Evolutionary conservation across 352 stramenopile species (phyloP), one percentile per base, ranked within the genome.

Genomic region (Globisporangium perplexum): DNA sequence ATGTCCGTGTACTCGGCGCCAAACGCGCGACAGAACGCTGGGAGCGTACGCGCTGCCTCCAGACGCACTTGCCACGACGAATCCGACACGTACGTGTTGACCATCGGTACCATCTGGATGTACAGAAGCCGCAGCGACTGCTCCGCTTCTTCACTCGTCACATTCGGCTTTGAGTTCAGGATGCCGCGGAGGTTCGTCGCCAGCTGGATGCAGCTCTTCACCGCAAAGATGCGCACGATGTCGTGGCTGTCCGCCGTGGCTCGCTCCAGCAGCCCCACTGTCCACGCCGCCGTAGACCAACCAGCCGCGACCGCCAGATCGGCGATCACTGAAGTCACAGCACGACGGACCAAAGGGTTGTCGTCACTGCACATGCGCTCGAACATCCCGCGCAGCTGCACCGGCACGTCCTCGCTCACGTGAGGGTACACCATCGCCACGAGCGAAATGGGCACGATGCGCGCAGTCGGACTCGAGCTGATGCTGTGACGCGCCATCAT

Each of bases 21-120:
- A 59, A 95, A 93, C 8, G 75, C 80, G 60, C 74, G 59, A 42
- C 80, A 89, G 44, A 93, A 90, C n/a, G 66, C 62, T 35, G 81
- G 81, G 23, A 95, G 69, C 14, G 78, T 91, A 20, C 74, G 69
- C 14, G 83, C 79, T 22, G 76, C 83, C 56, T 95, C 79, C 10
- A 93, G 60, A 23, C 85, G 83, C 33, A 95, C 83, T 71, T 95
- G 85, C 85, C 85, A 95, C 17, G 83, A 93, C 11, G 81, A 86
- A 43, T 95, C 85, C 14, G 80, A 90, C 23, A 79, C 88, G 66
- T 92, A 93, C 33, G 81, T 90, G 66, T 93, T 95, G 45, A 95
- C 77, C 74, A 93, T 83, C 6, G 85, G 85, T 47, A 95, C 69
- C 74, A 95, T 89, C 45, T 92, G 79, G 60, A 71, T 79, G 44